These are phyloP conservation scores for Hyaloscypha variabilis DNA, from an alignment of 495 filamentous ascomycete species.

Conservation along the genomic window DNA sequence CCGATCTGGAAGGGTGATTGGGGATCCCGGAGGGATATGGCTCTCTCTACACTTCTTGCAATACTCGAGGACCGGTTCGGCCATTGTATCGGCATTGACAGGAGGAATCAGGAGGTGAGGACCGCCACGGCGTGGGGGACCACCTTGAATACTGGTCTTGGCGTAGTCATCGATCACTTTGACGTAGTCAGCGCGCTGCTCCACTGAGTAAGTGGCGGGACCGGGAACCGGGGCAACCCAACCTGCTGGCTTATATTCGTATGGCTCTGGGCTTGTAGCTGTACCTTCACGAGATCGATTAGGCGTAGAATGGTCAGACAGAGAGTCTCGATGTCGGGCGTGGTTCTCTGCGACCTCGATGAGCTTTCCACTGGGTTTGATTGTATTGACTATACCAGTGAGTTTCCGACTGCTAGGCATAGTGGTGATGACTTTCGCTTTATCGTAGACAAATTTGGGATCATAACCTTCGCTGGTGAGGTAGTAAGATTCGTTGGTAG, in stretches of 20 bases:
- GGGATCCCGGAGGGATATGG: conserved; percentile 27
- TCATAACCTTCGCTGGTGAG: conserved; percentile 1
- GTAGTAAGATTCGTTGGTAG: not conserved
- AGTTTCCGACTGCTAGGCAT: not conserved
- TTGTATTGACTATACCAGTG: not conserved
- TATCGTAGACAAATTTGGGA: not conserved
- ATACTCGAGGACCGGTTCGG: not conserved
- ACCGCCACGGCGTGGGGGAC: not conserved
- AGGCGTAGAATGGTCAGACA: not conserved
- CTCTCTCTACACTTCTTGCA: conserved; percentile 11
- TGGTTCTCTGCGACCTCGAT: not conserved
- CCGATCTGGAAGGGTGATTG: conserved; percentile 27
- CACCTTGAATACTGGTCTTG: not conserved
- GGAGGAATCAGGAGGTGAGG: not conserved
- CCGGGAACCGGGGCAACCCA: conserved; percentile 7
- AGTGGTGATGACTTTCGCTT: not conserved
- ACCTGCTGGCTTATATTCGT: no score
- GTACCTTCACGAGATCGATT: not conserved
- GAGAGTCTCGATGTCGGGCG: not conserved
- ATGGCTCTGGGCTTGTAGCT: not conserved
- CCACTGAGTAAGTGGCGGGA: conserved; percentile 6
- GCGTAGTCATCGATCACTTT: conserved; percentile 9
- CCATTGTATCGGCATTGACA: not conserved
- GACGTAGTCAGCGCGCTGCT: conserved; percentile 23
- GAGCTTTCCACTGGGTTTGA: not conserved